Percentiles rank a stretch among this genome's conserved stretches.
Evolutionary conservation across 2,329 filamentous ascomycete genomes (phyloP).

Genomic region (Arachnomyces sp.): DNA sequence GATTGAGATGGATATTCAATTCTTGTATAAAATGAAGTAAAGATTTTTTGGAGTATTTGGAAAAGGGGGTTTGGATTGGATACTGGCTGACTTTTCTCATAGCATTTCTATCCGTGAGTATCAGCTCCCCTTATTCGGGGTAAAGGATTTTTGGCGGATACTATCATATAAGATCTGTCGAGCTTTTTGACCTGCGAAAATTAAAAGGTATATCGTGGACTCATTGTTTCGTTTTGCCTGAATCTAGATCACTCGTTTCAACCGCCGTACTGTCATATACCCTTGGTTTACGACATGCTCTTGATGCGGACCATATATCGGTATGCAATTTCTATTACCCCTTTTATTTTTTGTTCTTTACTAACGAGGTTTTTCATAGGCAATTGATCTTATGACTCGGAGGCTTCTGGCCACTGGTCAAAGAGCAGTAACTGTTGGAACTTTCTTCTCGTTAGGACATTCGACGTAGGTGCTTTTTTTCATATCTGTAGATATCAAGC

Average conservation of each 20-base stretch:
- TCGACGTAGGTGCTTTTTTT: conserved; percentile 52
- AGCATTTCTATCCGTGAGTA: conserved; percentile 33
- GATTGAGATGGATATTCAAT: too few relatives aligned
- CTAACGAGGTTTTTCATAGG: conserved; percentile 42
- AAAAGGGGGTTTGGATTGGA: conserved; percentile 13
- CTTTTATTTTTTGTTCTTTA: background rate
- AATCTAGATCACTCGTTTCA: conserved; percentile 55
- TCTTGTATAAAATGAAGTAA: too few relatives aligned
- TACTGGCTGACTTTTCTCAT: background rate
- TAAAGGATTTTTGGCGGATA: too few relatives aligned
- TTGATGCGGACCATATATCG: conserved; percentile 89
- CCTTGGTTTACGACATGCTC: conserved; percentile 83
- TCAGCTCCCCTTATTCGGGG: background rate
- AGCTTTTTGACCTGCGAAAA: background rate
- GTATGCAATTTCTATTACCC: conserved; percentile 25
- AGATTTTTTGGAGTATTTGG: too few relatives aligned
- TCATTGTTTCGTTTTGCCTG: too few relatives aligned
- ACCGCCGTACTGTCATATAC: conserved; percentile 81
- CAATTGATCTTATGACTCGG: conserved; percentile 92
- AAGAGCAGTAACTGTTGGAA: conserved; percentile 82
- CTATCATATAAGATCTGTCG: background rate
- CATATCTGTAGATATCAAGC: background rate
- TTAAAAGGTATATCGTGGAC: too few relatives aligned
- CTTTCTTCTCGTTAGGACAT: conserved; percentile 89
- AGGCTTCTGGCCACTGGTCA: conserved; percentile 79